phyloP scores from a whole-genome alignment of 768 basidiomycete species.

The Fomitopsis serialis region DNA sequence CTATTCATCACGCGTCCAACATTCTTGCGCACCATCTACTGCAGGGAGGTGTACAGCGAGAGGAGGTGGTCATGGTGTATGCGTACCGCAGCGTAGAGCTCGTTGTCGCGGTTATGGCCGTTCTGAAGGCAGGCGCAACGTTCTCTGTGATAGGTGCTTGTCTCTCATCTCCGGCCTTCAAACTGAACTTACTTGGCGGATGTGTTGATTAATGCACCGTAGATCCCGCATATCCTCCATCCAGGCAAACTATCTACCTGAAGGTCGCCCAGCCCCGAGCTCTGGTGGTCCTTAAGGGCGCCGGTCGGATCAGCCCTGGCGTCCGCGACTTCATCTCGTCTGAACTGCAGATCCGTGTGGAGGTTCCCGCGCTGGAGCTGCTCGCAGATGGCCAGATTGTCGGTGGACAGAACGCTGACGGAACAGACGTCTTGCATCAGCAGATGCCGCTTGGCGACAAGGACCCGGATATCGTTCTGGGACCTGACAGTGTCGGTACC shows the following conservation, averaged over 20 bases:
- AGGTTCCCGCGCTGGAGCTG: slow-evolving; percentile 86
- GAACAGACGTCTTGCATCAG: slow-evolving; percentile 55
- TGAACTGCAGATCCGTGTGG: slow-evolving; percentile 81
- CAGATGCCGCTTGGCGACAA: slow-evolving; percentile 51
- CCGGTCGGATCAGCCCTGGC: slow-evolving; percentile 71
- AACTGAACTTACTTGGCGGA: slow-evolving; percentile 2
- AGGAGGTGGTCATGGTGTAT: slow-evolving; percentile 98
- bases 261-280: slow-evolving; percentile 90
- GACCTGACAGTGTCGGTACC: slow-evolving; percentile 94
- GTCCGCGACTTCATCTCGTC: slow-evolving; percentile 80
- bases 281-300: slow-evolving; percentile 85
- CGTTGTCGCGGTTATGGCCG: slow-evolving; percentile 94
- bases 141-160: slow-evolving; percentile 92
- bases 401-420: slow-evolving; percentile 48
- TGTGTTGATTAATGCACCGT: background rate
- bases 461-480: slow-evolving; percentile 79
- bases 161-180: background rate
- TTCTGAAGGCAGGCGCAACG: slow-evolving; percentile 91
- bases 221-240: slow-evolving; percentile 97
- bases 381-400: slow-evolving; percentile 54
- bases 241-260: slow-evolving; percentile 89
- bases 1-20: slow-evolving; percentile 83
- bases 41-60: slow-evolving; percentile 78
- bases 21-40: slow-evolving; percentile 87
- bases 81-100: slow-evolving; percentile 95